Evolutionary conservation across 495 filamentous ascomycete genomes (phyloP).

Genomic region (Penicillium psychrofluorescens): DNA sequence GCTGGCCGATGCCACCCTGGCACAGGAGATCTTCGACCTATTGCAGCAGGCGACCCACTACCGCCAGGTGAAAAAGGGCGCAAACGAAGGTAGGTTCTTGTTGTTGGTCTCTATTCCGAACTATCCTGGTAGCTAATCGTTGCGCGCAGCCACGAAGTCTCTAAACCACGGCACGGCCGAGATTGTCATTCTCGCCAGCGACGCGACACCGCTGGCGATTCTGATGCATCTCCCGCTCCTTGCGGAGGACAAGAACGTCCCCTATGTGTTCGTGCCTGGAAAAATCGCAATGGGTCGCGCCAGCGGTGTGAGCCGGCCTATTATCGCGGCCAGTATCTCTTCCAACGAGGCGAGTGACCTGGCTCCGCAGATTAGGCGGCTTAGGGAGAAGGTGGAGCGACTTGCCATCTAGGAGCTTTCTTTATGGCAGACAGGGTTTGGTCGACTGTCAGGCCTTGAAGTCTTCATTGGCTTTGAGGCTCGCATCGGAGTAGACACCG

Average conservation of each 20-base stretch:
- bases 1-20: slow-evolving; percentile 72
- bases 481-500: too few species aligned
- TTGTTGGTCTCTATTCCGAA: slow-evolving; percentile 1
- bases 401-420: slow-evolving; percentile 71
- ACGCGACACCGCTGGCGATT: slow-evolving; percentile 80
- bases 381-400: slow-evolving; percentile 95
- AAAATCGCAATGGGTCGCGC: slow-evolving; percentile 71
- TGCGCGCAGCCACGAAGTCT: slow-evolving; percentile 61
- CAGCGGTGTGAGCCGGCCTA: slow-evolving; percentile 70
- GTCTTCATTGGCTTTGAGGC: too few species aligned
- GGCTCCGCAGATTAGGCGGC: slow-evolving; percentile 68
- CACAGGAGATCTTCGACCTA: slow-evolving; percentile 76
- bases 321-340: slow-evolving; percentile 83
- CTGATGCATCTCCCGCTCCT: slow-evolving; percentile 88
- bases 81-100: slow-evolving; percentile 35
- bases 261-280: slow-evolving; percentile 54
- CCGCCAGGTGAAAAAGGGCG: slow-evolving; percentile 82
- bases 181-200: slow-evolving; percentile 81
- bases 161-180: slow-evolving; percentile 85
- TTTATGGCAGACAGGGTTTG: too few species aligned
- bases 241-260: slow-evolving; percentile 77
- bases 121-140: slow-evolving; percentile 3
- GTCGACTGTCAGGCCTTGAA: too few species aligned
- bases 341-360: slow-evolving; percentile 91
- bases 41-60: slow-evolving; percentile 82